These are phyloP conservation scores for Mycogone perniciosa DNA, from an alignment of 2,329 filamentous ascomycete species.

Conservation along the genomic window DNA sequence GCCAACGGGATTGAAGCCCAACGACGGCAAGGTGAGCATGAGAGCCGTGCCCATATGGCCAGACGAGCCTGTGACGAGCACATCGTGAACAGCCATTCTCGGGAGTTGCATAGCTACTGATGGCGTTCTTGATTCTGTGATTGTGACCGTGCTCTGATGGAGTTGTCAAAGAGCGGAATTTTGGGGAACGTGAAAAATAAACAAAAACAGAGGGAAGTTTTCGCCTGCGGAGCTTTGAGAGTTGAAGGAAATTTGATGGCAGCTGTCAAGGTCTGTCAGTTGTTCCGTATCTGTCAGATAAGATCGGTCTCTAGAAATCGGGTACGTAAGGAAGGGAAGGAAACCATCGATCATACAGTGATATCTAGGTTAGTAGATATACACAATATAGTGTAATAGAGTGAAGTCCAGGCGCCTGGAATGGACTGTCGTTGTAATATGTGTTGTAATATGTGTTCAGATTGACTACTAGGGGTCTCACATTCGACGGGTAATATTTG, in stretches of 20 bases:
- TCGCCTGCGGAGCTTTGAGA: background rate
- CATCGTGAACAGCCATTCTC: slow-evolving; percentile 17
- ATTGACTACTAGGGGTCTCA: no score
- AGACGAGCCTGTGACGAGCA: slow-evolving; percentile 41
- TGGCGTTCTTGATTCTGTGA: no score
- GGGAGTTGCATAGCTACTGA: slow-evolving; percentile 1
- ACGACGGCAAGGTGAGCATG: slow-evolving; percentile 34
- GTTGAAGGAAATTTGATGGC: background rate
- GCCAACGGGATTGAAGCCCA: slow-evolving; percentile 36
- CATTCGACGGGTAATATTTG: no score
- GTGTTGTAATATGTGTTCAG: no score
- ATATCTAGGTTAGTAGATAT: no score
- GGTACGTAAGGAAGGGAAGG: no score
- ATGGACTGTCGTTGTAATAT: no score
- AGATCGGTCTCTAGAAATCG: no score
- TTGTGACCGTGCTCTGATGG: no score
- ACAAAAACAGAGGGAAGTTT: background rate
- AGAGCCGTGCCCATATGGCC: slow-evolving; percentile 41
- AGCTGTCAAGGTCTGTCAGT: background rate
- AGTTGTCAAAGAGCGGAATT: background rate
- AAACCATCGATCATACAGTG: no score
- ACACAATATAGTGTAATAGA: no score
- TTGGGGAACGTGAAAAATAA: background rate
- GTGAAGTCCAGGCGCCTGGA: no score
- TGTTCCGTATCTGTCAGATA: background rate